phyloP scores from a whole-genome alignment of 2,329 filamentous ascomycete species.

The Alternaria hordeiaustralica region DNA sequence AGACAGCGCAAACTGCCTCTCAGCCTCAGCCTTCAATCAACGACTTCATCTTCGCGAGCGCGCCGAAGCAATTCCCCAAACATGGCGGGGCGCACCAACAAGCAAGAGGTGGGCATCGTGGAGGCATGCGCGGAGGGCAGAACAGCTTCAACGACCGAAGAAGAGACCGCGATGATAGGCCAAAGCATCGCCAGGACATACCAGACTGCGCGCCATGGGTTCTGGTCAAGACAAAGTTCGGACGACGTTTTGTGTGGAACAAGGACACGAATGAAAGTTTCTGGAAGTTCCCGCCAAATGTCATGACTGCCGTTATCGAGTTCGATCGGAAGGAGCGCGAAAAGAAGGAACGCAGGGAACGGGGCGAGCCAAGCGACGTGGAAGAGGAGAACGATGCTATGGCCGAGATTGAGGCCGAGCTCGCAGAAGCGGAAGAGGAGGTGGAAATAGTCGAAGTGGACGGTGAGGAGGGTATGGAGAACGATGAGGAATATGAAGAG shows the following conservation, averaged over 20 bases:
- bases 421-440: constrained; percentile 40
- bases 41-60: constrained; percentile 49
- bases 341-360: constrained; percentile 63
- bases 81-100: constrained; percentile 19
- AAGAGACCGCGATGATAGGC: constrained; percentile 77
- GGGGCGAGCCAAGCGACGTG: constrained; percentile 46
- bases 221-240: constrained; percentile 89
- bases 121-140: constrained; percentile 53
- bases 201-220: constrained; percentile 87
- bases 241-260: constrained; percentile 90
- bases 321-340: constrained; percentile 77
- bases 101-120: constrained; percentile 47
- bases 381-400: constrained; percentile 39
- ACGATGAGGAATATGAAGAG: constrained; percentile 79
- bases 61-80: constrained; percentile 27
- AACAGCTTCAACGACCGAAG: constrained; percentile 66
- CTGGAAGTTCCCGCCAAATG: constrained; percentile 90
- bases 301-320: constrained; percentile 75
- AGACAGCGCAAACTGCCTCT: constrained; percentile 54
- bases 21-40: constrained; percentile 57
- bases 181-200: constrained; percentile 78
- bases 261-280: constrained; percentile 84
- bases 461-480: constrained; percentile 53
- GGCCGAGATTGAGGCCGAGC: constrained; percentile 43
- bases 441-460: constrained; percentile 43